Evolutionary conservation across 352 stramenopile genomes (phyloP).

Genomic region (Phytopythium mirpurense): DNA sequence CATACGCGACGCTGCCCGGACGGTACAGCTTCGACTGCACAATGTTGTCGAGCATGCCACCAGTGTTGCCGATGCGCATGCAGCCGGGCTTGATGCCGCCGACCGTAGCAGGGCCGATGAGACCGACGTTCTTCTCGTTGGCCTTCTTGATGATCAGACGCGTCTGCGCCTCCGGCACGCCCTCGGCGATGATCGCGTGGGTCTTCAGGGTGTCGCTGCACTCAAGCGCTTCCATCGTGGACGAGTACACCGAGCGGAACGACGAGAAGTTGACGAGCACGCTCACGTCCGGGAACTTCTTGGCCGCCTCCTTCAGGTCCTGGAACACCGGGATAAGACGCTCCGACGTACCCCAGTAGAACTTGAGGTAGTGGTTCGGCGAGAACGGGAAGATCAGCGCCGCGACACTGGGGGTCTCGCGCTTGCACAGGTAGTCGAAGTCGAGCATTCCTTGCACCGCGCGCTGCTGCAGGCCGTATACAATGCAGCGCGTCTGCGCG

Average conservation of each 20-base stretch:
- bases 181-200: slow-evolving; percentile 96
- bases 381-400: slow-evolving; percentile 94
- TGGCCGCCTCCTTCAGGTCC: slow-evolving; percentile 88
- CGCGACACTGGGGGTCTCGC: slow-evolving; percentile 91
- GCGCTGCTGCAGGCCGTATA: slow-evolving; percentile 94
- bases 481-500: slow-evolving; percentile 88
- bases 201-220: slow-evolving; percentile 93
- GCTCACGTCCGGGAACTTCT: slow-evolving; percentile 91
- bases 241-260: slow-evolving; percentile 95
- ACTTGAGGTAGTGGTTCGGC: slow-evolving; percentile 95
- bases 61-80: slow-evolving; percentile 96
- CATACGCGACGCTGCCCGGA: slow-evolving; percentile 94
- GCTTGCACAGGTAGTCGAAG: slow-evolving; percentile 98
- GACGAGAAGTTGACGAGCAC: slow-evolving; percentile 97
- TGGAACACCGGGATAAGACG: slow-evolving; percentile 92
- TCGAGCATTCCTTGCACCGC: slow-evolving; percentile 97
- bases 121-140: slow-evolving; percentile 85
- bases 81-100: slow-evolving; percentile 96
- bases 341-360: slow-evolving; percentile 96
- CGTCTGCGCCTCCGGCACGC: slow-evolving; percentile 94
- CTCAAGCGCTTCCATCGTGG: slow-evolving; percentile 93
- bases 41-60: slow-evolving; percentile 98
- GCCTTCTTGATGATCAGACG: slow-evolving; percentile 93
- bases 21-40: slow-evolving; percentile 96
- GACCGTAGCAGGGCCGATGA: slow-evolving; percentile 96